phyloP scores from a whole-genome alignment of 805 yeast genomes.

The Kodamaea neixiangensis region DNA sequence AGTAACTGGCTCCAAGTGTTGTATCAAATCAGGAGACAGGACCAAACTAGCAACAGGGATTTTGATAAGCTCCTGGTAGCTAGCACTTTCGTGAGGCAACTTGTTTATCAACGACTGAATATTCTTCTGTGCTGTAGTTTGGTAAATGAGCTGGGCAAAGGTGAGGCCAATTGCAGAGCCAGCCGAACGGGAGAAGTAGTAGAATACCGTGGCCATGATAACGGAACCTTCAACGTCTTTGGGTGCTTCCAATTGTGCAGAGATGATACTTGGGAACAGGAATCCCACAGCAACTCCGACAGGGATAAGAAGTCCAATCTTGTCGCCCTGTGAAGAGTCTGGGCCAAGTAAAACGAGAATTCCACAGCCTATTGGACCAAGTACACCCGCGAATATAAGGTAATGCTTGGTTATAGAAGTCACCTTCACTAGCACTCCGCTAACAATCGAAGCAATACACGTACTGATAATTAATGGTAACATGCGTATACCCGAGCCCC shows the following conservation, averaged over 20 bases:
- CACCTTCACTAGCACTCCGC: slow-evolving; percentile 41
- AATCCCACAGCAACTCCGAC: slow-evolving; percentile 52
- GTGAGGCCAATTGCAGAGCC: slow-evolving; percentile 35
- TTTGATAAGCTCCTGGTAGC: slow-evolving; percentile 13
- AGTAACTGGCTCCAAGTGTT: slow-evolving; percentile 13
- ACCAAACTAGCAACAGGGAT: slow-evolving; percentile 18
- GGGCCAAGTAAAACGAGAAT: slow-evolving; percentile 40
- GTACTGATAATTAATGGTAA: slow-evolving; percentile 47
- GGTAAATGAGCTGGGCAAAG: slow-evolving; percentile 33
- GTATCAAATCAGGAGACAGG: slow-evolving; percentile 31
- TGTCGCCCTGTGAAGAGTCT: slow-evolving; percentile 34
- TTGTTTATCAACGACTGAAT: slow-evolving; percentile 16
- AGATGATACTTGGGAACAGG: slow-evolving; percentile 40
- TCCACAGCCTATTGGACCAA: slow-evolving; percentile 48
- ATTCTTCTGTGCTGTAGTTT: slow-evolving; percentile 19
- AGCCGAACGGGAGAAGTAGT: slow-evolving; percentile 38
- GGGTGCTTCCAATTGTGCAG: slow-evolving; percentile 53
- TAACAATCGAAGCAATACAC: slow-evolving; percentile 33
- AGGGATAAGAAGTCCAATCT: slow-evolving; percentile 48
- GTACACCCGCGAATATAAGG: slow-evolving; percentile 32
- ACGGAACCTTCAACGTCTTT: slow-evolving; percentile 48
- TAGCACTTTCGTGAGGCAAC: background rate
- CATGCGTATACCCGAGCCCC: slow-evolving; percentile 47
- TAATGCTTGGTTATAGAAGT: slow-evolving; percentile 45
- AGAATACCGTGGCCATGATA: slow-evolving; percentile 48